Evolutionary conservation across 371 early-diverging fungal species (phyloP).

Genomic region (Lichtheimia corymbifera): DNA sequence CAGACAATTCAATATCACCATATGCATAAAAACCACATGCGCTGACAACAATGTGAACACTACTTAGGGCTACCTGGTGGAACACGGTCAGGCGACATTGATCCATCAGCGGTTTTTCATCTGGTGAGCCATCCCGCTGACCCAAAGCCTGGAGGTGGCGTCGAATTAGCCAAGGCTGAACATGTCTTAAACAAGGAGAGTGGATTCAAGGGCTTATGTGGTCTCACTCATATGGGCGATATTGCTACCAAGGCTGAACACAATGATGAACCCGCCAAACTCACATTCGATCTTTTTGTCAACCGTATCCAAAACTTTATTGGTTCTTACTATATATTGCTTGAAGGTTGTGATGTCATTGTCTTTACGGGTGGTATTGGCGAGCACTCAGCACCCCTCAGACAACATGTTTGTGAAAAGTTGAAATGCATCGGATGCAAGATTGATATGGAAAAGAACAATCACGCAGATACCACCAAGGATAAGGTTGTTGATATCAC

Average conservation of each 20-base stretch:
- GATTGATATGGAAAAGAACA: conserved; percentile 26
- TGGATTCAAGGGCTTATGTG: conserved; percentile 37
- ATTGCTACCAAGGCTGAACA: conserved; percentile 13
- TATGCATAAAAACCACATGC: neutral
- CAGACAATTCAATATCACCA: no score
- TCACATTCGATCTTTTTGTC: conserved; percentile 34
- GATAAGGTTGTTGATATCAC: conserved; percentile 21
- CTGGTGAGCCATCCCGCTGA: conserved; percentile 14
- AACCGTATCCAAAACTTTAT: conserved; percentile 42
- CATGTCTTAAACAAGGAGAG: conserved; percentile 38
- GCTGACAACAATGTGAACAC: conserved; percentile 1
- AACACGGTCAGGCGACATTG: conserved; percentile 31
- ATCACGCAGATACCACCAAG: conserved; percentile 3
- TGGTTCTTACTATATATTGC: conserved; percentile 31
- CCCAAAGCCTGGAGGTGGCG: neutral
- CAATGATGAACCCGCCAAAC: conserved; percentile 16
- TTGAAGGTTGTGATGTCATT: conserved; percentile 32
- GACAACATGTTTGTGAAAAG: conserved; percentile 19
- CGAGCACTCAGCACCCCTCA: conserved; percentile 26
- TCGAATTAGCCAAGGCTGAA: conserved; percentile 33
- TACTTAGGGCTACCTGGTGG: conserved; percentile 17
- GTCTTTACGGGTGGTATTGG: conserved; percentile 48
- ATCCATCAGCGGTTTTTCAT: conserved; percentile 40
- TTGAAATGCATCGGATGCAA: conserved; percentile 25
- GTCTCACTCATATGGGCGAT: conserved; percentile 31